Evolutionary conservation across 1,284 basidiomycete species (phyloP).

Genomic region (Ustilago shanxiensis): DNA sequence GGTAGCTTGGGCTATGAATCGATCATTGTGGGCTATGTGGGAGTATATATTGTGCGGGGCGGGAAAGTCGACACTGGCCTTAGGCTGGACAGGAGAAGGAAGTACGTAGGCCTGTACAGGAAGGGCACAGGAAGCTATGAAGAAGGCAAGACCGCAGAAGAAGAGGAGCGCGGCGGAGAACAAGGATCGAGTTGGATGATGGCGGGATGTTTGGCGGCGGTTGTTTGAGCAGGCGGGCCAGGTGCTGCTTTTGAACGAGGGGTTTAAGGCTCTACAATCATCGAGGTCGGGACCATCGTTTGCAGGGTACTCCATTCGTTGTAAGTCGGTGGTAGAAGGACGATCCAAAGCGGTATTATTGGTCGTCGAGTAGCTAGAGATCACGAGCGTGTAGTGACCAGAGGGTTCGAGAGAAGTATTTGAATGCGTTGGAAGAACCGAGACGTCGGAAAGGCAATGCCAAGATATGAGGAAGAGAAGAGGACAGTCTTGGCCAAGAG

Average conservation of each 20-base stretch:
- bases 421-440: background rate
- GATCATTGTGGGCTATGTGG: constrained; percentile 44
- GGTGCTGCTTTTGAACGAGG: constrained; percentile 33
- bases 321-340: constrained; percentile 4
- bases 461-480: constrained; percentile 4
- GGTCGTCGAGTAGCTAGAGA: constrained; percentile 5
- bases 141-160: constrained; percentile 18
- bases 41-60: constrained; percentile 5
- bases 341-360: constrained; percentile 1
- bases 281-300: constrained; percentile 51
- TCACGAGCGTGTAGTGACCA: constrained; percentile 14
- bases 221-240: constrained; percentile 45
- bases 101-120: constrained; percentile 34
- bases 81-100: constrained; percentile 12
- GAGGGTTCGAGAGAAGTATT: background rate
- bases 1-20: constrained; percentile 25
- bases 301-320: constrained; percentile 49
- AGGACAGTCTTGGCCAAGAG: background rate
- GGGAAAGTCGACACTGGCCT: constrained; percentile 1
- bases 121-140: constrained; percentile 15
- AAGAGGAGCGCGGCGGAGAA: constrained; percentile 11
- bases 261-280: constrained; percentile 54
- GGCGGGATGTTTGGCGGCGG: constrained; percentile 18
- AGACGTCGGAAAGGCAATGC: constrained; percentile 8
- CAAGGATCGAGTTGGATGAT: constrained; percentile 11